phyloP scores from a whole-genome alignment of 1,284 basidiomycete species.

The Marasmius fiardii region DNA sequence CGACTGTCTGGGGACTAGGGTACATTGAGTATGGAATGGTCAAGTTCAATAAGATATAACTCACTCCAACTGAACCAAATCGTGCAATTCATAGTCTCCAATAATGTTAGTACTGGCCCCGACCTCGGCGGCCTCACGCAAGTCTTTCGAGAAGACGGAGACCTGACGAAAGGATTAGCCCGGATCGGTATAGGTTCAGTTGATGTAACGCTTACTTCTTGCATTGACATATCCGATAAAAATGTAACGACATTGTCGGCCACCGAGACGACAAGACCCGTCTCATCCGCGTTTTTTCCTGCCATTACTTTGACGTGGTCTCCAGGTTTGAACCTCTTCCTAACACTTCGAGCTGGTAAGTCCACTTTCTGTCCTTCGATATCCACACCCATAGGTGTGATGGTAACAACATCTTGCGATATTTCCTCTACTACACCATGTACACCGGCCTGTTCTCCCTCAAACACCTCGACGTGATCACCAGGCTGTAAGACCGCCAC shows the following conservation, averaged over 20 bases:
- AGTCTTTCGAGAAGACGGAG: slow-evolving; percentile 95
- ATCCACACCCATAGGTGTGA: slow-evolving; percentile 80
- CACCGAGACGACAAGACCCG: slow-evolving; percentile 93
- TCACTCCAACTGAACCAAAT: slow-evolving; percentile 95
- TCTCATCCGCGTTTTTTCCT: slow-evolving; percentile 93
- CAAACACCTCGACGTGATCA: slow-evolving; percentile 96
- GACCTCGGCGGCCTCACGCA: slow-evolving; percentile 96
- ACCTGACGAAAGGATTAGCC: slow-evolving; percentile 46
- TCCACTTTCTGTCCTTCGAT: slow-evolving; percentile 84
- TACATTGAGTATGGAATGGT: slow-evolving; percentile 10
- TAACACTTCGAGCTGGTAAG: slow-evolving; percentile 84
- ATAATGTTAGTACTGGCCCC: slow-evolving; percentile 87
- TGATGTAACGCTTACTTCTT: slow-evolving; percentile 59
- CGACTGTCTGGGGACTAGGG: slow-evolving; percentile 83
- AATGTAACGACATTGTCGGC: slow-evolving; percentile 92
- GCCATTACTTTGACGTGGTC: slow-evolving; percentile 99
- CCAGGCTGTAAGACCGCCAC: slow-evolving; percentile 94
- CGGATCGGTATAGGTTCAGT: slow-evolving; percentile 4
- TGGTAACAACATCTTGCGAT: slow-evolving; percentile 82
- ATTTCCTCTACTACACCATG: slow-evolving; percentile 92
- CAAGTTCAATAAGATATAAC: slow-evolving; percentile 26
- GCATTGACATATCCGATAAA: slow-evolving; percentile 95
- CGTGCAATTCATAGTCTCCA: slow-evolving; percentile 94
- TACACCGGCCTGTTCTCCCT: slow-evolving; percentile 93
- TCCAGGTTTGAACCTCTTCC: slow-evolving; percentile 94